Base-by-base conservation (phyloP, 768 basidiomycete genomes). In the Naganishia antarctica region DNA sequence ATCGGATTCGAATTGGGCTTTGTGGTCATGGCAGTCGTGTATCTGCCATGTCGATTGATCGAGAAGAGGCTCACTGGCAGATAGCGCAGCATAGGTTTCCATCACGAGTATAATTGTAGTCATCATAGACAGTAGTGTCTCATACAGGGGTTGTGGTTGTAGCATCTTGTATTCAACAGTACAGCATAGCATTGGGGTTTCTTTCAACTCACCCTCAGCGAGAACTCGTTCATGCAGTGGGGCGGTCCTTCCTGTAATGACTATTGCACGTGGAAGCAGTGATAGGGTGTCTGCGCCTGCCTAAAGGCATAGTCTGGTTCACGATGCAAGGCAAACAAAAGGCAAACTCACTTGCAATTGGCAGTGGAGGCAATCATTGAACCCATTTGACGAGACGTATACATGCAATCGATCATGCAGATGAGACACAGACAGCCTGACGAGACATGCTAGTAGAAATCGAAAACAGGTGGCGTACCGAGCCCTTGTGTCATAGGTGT, bases 1-100 rank as follows among this genome's bases (percentile, higher is more conserved):
- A 53, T 75, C 26, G 74, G 69, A 0, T 75, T 72, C 61, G 71
- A 72, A 57, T 31, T 75, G 28, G 70, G 70, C 15, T 66, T 70
- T 25, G 59, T 66, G 5, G 70, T 69, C 3, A 73, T 70, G 12
- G 60, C 66, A 2, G 34, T 75, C 11, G 59, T 73, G 2, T 75
- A 69, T 47, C 48, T 71, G 15, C 70, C 68, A 12, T 61, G 63
- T 7, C 63, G 74, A 62, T 69, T 71, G 47, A 61, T 75, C 8
- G 74, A 75, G 63, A 60, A 68, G 41, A 63, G 66, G 32, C 68
- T 61, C 40, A 73, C 70, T 21, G 71, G 74, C 18, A 46, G 73
- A 45, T 74, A 57, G 64, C 29, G 48, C 34, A 21, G 15, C 29
- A 13, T 29, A 31, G 21, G 13, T 41, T n/a, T n/a, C 7, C 4